Base-by-base conservation (phyloP, 805 yeast species). In the Kluyveromyces lactis region DNA sequence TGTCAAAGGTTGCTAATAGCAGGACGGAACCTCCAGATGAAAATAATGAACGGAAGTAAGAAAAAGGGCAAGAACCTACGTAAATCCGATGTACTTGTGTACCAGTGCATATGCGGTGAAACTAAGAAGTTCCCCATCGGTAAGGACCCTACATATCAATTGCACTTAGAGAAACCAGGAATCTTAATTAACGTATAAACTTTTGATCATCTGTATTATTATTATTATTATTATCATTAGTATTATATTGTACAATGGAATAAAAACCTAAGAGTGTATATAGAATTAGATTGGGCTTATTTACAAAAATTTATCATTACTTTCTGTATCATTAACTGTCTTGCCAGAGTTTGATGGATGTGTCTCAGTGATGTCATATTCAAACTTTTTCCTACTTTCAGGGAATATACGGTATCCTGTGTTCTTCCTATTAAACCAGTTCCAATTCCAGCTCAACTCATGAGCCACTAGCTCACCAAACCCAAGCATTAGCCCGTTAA, bases 381-480 rank as follows among this genome's bases (percentile, higher is more conserved):
- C 27, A 10, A 27, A 41, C 26, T 35, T 34, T 33, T 49, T 49
- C 24, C 57, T 46, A 10, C 50, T 39, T 36, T 53, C 54, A 4
- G 61, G 61, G 41, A 43, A 56, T 8, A 56, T 39, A 31, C 46
- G 51, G 46, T 46, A 56, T 10, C 55, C 58, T 1, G 58, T 38
- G 77, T 86, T 53, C 87, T 87, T 4, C 82, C 86, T 17, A 68
- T 54, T 44, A 23, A 56, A 56, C 84, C 92, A 83, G 33, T 85
- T 79, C 63, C 75, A 80, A 35, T 71, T 69, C 66, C 85, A 84
- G 4, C 95, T 95, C 30, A 90, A 63, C 53, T 90, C 97, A 57
- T 89, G 96, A 7, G 97, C 97, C 42, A 86, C 66, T 16, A 90
- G 79, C 65, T 90, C 97, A 2, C 97, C 97, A 58, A 90, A 86